Evolutionary conservation across 2,329 filamentous ascomycete genomes (phyloP).

Genomic region (Cryphonectria naterciae): DNA sequence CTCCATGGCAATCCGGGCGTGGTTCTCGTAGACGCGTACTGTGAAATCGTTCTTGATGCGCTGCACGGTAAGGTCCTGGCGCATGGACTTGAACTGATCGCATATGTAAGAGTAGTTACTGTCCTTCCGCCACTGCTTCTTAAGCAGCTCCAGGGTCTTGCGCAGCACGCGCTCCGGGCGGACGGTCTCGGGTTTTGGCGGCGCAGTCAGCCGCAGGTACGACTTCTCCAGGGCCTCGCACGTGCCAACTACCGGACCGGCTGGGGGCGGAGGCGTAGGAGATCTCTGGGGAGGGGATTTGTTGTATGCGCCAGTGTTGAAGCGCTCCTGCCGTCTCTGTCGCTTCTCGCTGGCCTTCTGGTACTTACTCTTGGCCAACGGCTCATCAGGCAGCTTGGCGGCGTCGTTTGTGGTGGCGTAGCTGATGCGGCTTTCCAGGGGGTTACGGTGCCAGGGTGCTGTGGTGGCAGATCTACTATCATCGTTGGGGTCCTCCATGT

Average conservation of each 20-base stretch:
- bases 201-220: conserved; percentile 90
- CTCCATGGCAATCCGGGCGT: conserved; percentile 95
- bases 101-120: conserved; percentile 97
- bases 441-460: conserved; percentile 70
- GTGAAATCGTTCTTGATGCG: conserved; percentile 97
- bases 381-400: conserved; percentile 46
- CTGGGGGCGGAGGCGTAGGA: conserved; percentile 59
- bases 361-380: conserved; percentile 75
- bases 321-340: conserved; percentile 68
- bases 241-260: conserved; percentile 81
- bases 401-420: conserved; percentile 58
- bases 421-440: conserved; percentile 77
- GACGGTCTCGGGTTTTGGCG: conserved; percentile 85
- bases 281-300: conserved; percentile 53
- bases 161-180: conserved; percentile 80
- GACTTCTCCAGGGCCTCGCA: conserved; percentile 86
- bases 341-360: conserved; percentile 86
- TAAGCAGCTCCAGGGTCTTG: conserved; percentile 84
- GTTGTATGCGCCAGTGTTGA: conserved; percentile 67
- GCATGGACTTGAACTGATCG: conserved; percentile 98
- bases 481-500: conserved; percentile 59
- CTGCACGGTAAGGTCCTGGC: conserved; percentile 97
- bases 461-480: conserved; percentile 46
- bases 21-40: conserved; percentile 94
- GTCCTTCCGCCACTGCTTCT: conserved; percentile 92